A percentile compares a stretch with the other conserved stretches of the same genome.
Evolutionary conservation across 2,329 filamentous ascomycete genomes (phyloP).

Genomic region (Hawksworthiomyces lignivorus): DNA sequence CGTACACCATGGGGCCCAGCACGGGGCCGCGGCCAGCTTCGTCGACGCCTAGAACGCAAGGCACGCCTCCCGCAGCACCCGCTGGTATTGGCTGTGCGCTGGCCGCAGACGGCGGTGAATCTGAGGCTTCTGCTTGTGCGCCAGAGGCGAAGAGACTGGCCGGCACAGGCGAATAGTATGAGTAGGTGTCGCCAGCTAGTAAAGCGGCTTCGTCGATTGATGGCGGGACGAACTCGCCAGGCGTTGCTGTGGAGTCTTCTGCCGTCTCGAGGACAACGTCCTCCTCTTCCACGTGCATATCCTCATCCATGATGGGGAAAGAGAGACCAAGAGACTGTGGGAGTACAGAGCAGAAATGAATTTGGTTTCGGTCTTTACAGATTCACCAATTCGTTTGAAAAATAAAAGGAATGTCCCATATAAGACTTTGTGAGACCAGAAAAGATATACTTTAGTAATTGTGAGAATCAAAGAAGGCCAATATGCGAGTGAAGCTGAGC

Average conservation of each 20-base stretch:
- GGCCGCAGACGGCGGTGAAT: slow-evolving; percentile 19
- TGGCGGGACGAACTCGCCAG: slow-evolving; percentile 53
- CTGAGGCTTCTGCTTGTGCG: slow-evolving; percentile 13
- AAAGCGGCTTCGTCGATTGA: slow-evolving; percentile 54
- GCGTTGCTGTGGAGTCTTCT: too few relatives aligned
- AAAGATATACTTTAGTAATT: too few relatives aligned
- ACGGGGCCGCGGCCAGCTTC: slow-evolving; percentile 92
- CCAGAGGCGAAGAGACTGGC: slow-evolving; percentile 44
- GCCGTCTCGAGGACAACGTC: slow-evolving; percentile 24
- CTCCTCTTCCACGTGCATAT: slow-evolving; percentile 29
- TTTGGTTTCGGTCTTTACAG: too few relatives aligned
- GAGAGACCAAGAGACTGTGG: too few relatives aligned
- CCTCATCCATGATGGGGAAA: slow-evolving; percentile 23
- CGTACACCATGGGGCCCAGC: slow-evolving; percentile 73
- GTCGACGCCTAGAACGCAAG: slow-evolving; percentile 81
- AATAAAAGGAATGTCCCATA: too few relatives aligned
- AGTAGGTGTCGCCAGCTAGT: slow-evolving; percentile 59
- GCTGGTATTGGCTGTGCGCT: too few relatives aligned
- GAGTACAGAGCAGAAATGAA: too few relatives aligned
- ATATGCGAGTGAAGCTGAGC: too few relatives aligned
- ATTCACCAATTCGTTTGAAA: too few relatives aligned
- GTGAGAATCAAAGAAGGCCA: too few relatives aligned
- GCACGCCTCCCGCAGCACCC: too few relatives aligned
- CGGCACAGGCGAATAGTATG: slow-evolving; percentile 64
- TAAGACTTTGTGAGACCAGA: too few relatives aligned